These are phyloP conservation scores for Beauveria brongniartii DNA, from an alignment of 2,329 filamentous ascomycete genomes.

Conservation along the genomic window DNA sequence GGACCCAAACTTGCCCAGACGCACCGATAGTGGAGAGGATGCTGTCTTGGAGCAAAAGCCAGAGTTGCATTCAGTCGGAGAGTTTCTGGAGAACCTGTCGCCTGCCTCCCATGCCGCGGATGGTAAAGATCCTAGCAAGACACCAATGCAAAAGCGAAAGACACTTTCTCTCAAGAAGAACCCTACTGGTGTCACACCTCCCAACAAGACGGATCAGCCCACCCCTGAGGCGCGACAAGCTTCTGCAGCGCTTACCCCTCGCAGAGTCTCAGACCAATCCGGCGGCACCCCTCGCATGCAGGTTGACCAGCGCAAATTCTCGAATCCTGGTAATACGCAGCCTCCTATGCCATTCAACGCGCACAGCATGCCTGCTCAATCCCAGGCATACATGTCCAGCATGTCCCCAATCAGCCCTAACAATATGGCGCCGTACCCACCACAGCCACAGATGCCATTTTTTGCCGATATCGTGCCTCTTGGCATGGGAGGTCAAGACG, in stretches of 20 bases:
- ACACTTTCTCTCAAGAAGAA: constrained; percentile 26
- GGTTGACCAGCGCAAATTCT: constrained; percentile 33
- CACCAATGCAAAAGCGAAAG: constrained; percentile 28
- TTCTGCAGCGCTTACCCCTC: background rate
- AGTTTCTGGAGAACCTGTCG: constrained; percentile 80
- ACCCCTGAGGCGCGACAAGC: constrained; percentile 10
- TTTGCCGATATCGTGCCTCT: constrained; percentile 46
- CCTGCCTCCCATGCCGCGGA: constrained; percentile 47
- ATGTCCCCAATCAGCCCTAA: constrained; percentile 47
- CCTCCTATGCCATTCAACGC: constrained; percentile 28
- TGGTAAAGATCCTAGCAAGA: constrained; percentile 17
- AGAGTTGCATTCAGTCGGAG: constrained; percentile 86
- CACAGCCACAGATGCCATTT: constrained; percentile 31
- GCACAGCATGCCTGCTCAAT: constrained; percentile 33
- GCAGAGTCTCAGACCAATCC: constrained; percentile 9
- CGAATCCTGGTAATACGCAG: constrained; percentile 22
- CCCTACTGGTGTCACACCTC: constrained; percentile 15
- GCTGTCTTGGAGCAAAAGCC: constrained; percentile 82
- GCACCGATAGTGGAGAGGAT: constrained; percentile 75
- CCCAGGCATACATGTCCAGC: constrained; percentile 32
- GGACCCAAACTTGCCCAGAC: constrained; percentile 58
- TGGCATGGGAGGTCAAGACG: constrained; percentile 39
- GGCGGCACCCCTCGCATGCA: constrained; percentile 20
- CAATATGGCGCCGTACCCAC: constrained; percentile 31
- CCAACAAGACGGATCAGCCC: constrained; percentile 14